Evolutionary conservation across 129 eudicot species (phyloP).

Genomic region (Scalesia atractyloides): DNA sequence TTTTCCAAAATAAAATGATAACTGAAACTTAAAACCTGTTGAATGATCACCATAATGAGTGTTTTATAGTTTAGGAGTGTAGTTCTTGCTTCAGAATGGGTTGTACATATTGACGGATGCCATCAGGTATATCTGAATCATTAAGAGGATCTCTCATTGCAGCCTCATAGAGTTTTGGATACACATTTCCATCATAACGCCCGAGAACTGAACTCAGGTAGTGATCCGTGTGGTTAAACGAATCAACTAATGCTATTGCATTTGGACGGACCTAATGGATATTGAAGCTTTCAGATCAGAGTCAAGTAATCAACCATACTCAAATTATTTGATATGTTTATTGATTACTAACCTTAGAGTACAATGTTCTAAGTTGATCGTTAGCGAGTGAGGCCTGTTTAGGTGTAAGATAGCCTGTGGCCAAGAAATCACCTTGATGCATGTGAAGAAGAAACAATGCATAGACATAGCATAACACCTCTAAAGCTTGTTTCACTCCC

Average conservation of each 20-base stretch:
- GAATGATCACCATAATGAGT: background rate
- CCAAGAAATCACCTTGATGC: conserved; percentile 88
- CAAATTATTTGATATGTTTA: no score
- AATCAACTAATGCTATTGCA: conserved; percentile 81
- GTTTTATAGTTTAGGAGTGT: conserved; percentile 50
- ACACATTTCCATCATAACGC: conserved; percentile 89
- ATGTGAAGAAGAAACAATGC: conserved; percentile 70
- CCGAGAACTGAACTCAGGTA: conserved; percentile 88
- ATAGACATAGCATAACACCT: conserved; percentile 66
- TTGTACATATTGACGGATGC: conserved; percentile 65
- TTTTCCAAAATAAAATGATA: background rate
- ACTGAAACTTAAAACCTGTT: background rate
- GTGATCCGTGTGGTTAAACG: conserved; percentile 92
- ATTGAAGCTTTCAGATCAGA: background rate
- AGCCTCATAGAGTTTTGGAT: conserved; percentile 87
- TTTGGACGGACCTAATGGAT: conserved; percentile 66
- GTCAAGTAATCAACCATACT: background rate
- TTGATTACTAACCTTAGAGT: conserved; percentile 56
- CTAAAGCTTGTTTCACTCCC: conserved; percentile 73
- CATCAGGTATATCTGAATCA: conserved; percentile 72
- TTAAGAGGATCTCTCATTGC: conserved; percentile 91
- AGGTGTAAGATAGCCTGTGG: conserved; percentile 68
- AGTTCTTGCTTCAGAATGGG: conserved; percentile 74
- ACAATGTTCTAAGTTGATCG: conserved; percentile 75
- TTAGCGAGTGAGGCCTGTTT: conserved; percentile 82